Evolutionary conservation across 176 grass and related monocot species (phyloP).

Genomic region (Miscanthus lutarioriparius): DNA sequence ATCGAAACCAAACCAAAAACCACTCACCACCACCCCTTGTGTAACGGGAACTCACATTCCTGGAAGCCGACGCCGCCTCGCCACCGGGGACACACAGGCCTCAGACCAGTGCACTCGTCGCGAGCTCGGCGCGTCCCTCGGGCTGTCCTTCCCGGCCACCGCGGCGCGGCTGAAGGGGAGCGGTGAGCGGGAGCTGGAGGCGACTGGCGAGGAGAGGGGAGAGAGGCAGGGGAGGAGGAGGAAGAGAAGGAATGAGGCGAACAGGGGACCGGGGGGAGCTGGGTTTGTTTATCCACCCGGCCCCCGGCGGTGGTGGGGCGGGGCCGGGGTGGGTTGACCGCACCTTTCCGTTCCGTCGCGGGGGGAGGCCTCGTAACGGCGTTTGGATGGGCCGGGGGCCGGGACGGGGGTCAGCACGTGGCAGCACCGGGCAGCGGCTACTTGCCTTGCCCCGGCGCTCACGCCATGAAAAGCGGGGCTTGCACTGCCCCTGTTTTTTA

Average conservation of each 20-base stretch:
- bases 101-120: neutral
- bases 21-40: neutral
- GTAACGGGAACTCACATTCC: slow-evolving; percentile 41
- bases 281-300: slow-evolving; percentile 57
- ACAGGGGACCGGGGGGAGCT: slow-evolving; percentile 14
- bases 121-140: neutral
- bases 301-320: slow-evolving; percentile 26
- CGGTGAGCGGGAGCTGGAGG: neutral
- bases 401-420: neutral
- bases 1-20: neutral
- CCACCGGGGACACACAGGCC: neutral
- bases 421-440: neutral
- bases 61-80: neutral
- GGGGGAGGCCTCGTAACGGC: slow-evolving; percentile 29
- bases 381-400: neutral
- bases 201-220: neutral
- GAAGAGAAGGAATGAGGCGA: neutral
- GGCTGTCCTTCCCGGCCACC: neutral
- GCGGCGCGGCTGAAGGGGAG: neutral
- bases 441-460: slow-evolving; percentile 48
- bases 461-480: slow-evolving; percentile 42
- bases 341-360: slow-evolving; percentile 53
- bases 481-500: neutral
- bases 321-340: slow-evolving; percentile 45
- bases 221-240: slow-evolving; percentile 19